Conservation (phyloP, 352 stramenopile genomes). For the Phytophthora pini region DNA sequence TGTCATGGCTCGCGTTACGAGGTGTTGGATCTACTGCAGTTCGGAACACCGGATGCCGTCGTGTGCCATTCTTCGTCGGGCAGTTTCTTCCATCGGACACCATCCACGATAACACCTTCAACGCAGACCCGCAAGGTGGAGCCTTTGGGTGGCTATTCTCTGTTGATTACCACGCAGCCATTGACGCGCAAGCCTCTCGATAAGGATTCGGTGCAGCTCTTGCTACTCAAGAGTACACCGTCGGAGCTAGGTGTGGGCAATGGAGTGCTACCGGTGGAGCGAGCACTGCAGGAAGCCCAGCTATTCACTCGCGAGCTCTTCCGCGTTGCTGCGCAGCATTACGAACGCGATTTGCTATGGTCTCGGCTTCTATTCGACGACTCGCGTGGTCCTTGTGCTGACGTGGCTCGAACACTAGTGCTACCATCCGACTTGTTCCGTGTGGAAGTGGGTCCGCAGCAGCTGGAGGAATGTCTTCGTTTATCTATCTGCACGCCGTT, state of each 20-base stretch:
- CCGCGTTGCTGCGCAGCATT: conserved; percentile 79
- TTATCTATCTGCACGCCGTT: conserved; percentile 85
- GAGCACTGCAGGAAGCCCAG: conserved; percentile 77
- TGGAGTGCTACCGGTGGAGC: conserved; percentile 60
- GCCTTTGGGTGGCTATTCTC: conserved; percentile 59
- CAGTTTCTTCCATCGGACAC: conserved; percentile 79
- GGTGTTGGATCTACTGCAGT: conserved; percentile 84
- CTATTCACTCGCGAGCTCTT: conserved; percentile 83
- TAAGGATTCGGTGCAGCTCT: conserved; percentile 75
- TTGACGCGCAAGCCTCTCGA: conserved; percentile 53
- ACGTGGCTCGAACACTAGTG: conserved; percentile 63
- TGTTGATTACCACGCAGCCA: conserved; percentile 81
- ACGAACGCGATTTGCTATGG: conserved; percentile 88
- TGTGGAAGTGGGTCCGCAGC: conserved; percentile 78
- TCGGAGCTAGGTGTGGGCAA: conserved; percentile 53
- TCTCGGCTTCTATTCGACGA: conserved; percentile 83
- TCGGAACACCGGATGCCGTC: conserved; percentile 84
- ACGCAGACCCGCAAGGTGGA: conserved; percentile 29
- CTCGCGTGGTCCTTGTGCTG: conserved; percentile 47
- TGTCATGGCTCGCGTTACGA: conserved; percentile 84
- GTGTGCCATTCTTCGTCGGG: conserved; percentile 77
- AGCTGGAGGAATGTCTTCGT: conserved; percentile 85
- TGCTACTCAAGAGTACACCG: conserved; percentile 64
- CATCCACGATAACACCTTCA: conserved; percentile 34
- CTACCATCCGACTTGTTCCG: conserved; percentile 66